Evolutionary conservation across 2,329 filamentous ascomycete species (phyloP), one percentile per base, ranked within the genome.

Genomic region (Ascomycota sp.): DNA sequence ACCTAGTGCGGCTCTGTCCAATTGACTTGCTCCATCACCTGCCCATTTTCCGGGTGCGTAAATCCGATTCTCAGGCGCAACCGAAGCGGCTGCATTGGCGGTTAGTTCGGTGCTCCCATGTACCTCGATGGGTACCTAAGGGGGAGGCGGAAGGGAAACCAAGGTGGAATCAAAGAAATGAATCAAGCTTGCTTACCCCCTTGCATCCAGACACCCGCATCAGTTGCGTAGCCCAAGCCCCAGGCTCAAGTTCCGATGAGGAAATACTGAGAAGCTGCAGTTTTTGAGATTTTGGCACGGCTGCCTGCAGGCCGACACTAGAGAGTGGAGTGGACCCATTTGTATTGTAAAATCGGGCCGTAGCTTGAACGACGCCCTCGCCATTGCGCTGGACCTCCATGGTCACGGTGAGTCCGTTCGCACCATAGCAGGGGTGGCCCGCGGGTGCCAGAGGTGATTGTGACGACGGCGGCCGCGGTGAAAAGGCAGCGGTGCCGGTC

Each of bases 211-310:
- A 71, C 39, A 98, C 72, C 48, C 81, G 77, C 81, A 98, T 92
- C 47, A 74, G 66, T 57, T 95, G 89, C 39, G 76, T 83, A 11
- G 83, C 86, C 50, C 92, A 83, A 30, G 76, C 70, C 10, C 81
- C 81, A 6, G 74, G 71, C 9, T 62, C 70, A 30, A 98, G 51
- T 26, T 91, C 80, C 5, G 74, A 59, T 41, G 71, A 80, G 43
- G 81, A 92, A 43, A 98, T 92, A 37, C 76, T 81, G 51, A 91
- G 76, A 42, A 98, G 59, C 51, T 93, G 83, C 46, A 98, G 58
- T 52, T 89, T 92, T 57, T 98, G 89, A 31, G 79, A 82, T 58
- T 95, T 98, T 7, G 89, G 89, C 35, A 98, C 89, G 1, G 89
- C 89, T 30, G 86, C 89, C 53, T 98, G 89, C 42, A 98, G 54